A percentile compares a stretch with the other conserved stretches of the same genome.
phyloP scores from a whole-genome alignment of 2,329 filamentous ascomycete species.

The Cercospora sp. region DNA sequence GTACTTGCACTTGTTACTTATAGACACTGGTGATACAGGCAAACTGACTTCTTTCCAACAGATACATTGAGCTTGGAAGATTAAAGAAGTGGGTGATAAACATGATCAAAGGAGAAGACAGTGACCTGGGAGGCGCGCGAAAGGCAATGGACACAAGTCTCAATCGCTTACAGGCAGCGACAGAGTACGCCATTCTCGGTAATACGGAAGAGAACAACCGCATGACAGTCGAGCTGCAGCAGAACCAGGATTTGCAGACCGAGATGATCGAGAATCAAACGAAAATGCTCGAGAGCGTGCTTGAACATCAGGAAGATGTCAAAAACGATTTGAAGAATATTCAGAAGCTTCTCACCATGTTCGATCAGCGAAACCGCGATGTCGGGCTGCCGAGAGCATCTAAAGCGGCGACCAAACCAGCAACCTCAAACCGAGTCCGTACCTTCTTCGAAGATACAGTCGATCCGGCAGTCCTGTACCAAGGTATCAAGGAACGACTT shows the following conservation, averaged over 20 bases:
- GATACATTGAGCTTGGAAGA: slow-evolving; percentile 10
- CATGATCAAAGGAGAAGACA: slow-evolving; percentile 13
- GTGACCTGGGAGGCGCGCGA: slow-evolving; percentile 5
- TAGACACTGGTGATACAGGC: background rate
- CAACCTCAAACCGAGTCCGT: slow-evolving; percentile 6
- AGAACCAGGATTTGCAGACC: slow-evolving; percentile 11
- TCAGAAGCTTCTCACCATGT: slow-evolving; percentile 12
- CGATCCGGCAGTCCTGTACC: slow-evolving; percentile 1
- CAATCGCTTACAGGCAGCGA: slow-evolving; percentile 2
- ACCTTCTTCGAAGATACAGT: slow-evolving; percentile 7
- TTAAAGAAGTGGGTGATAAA: slow-evolving; percentile 13
- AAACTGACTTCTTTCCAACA: background rate
- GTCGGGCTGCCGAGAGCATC: background rate
- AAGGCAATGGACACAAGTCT: slow-evolving; percentile 12
- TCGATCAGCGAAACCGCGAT: slow-evolving; percentile 7
- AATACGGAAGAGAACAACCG: slow-evolving; percentile 11
- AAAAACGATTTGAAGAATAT: slow-evolving; percentile 13
- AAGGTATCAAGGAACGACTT: slow-evolving; percentile 4
- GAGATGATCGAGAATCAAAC: slow-evolving; percentile 13
- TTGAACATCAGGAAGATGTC: slow-evolving; percentile 7
- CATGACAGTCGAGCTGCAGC: slow-evolving; percentile 14
- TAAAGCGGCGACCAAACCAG: slow-evolving; percentile 7
- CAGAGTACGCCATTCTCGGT: slow-evolving; percentile 8
- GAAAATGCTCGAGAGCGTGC: slow-evolving; percentile 11
- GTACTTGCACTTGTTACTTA: background rate